phyloP scores from a whole-genome alignment of 2,329 filamentous ascomycete genomes.

The Arthrobotrys iridis region DNA sequence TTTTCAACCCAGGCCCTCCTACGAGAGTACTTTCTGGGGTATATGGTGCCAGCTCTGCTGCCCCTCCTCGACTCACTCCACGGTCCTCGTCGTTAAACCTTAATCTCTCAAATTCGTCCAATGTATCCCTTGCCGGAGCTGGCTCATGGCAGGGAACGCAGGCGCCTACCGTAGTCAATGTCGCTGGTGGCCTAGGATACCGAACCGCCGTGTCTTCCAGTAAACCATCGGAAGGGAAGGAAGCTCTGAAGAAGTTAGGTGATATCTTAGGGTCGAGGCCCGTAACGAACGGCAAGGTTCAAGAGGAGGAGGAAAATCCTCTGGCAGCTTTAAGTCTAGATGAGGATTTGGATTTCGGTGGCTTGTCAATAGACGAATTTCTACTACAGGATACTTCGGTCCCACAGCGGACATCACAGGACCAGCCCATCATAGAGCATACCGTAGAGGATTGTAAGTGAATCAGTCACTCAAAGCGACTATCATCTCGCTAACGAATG shows the following conservation, averaged over 20 bases:
- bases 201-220: constrained; percentile 26
- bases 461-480: constrained; percentile 41
- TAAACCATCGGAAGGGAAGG: constrained; percentile 46
- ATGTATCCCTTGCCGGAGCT: constrained; percentile 75
- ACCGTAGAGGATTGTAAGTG: constrained; percentile 78
- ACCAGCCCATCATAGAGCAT: constrained; percentile 65
- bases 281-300: constrained; percentile 8
- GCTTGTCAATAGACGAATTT: constrained; percentile 78
- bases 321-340: constrained; percentile 62
- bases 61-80: constrained; percentile 66
- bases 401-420: constrained; percentile 9
- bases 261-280: constrained; percentile 35
- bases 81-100: constrained; percentile 82
- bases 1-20: constrained; percentile 24
- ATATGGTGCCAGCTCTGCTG: constrained; percentile 23
- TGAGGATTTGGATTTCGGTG: constrained; percentile 79
- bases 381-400: constrained; percentile 59
- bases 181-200: constrained; percentile 21
- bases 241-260: constrained; percentile 39
- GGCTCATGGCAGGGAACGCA: constrained; percentile 63
- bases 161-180: constrained; percentile 6
- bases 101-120: constrained; percentile 77
- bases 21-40: constrained; percentile 46
- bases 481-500: constrained; percentile 52
- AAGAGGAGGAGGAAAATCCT: constrained; percentile 17